These are phyloP conservation scores for Tephrocybe sp. DNA, from an alignment of 768 basidiomycete genomes.

Conservation along the genomic window DNA sequence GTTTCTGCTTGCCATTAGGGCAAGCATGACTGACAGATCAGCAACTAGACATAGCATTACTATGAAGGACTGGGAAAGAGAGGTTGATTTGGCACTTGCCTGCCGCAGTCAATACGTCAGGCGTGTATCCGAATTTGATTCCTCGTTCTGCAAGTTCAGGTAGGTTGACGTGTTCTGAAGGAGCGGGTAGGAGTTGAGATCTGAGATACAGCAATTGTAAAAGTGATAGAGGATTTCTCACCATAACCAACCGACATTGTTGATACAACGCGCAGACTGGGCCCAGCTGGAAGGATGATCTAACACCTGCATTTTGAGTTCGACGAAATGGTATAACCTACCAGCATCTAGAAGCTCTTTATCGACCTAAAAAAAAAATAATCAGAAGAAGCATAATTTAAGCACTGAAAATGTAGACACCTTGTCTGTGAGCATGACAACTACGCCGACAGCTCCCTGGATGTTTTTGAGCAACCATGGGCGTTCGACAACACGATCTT, in stretches of 20 bases:
- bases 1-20: constrained; percentile 90
- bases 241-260: constrained; percentile 93
- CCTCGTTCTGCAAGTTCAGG: constrained; percentile 53
- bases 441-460: constrained; percentile 57
- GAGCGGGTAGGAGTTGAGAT: neutral
- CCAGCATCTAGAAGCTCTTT: constrained; percentile 66
- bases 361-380: constrained; percentile 50
- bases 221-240: constrained; percentile 24
- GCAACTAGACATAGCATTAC: constrained; percentile 48
- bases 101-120: constrained; percentile 90
- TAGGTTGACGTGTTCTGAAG: constrained; percentile 77
- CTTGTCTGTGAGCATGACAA: constrained; percentile 71
- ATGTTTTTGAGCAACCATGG: constrained; percentile 75
- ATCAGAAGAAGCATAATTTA: constrained; percentile 10
- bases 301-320: neutral
- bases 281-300: constrained; percentile 52
- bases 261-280: constrained; percentile 76
- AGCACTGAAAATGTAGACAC: constrained; percentile 30
- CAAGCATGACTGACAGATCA: constrained; percentile 69
- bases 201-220: neutral
- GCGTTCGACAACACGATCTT: constrained; percentile 55
- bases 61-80: neutral
- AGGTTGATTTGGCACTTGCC: constrained; percentile 37
- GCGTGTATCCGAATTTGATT: constrained; percentile 85
- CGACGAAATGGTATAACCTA: constrained; percentile 14